Conservation (phyloP, 139 green algal species). For the Chlorella sp. region DNA sequence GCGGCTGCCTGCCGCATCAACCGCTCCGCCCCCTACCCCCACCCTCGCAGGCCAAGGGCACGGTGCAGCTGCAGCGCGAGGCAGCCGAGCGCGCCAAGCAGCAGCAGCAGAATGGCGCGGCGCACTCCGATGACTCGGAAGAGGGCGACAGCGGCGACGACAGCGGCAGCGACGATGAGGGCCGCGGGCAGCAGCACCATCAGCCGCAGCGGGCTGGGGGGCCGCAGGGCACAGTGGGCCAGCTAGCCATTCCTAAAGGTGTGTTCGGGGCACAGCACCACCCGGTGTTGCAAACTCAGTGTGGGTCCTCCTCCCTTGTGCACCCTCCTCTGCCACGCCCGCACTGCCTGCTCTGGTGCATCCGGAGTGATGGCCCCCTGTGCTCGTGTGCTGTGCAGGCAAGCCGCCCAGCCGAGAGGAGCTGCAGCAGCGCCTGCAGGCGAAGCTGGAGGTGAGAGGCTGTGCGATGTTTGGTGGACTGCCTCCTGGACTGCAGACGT, state of each 20-base stretch:
- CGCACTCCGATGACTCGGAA: not conserved
- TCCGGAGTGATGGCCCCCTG: too few relatives aligned
- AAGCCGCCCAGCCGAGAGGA: constrained; percentile 58
- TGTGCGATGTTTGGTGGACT: too few relatives aligned
- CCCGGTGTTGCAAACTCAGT: too few relatives aligned
- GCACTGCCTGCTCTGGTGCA: too few relatives aligned
- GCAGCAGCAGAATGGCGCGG: not conserved
- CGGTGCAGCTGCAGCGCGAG: constrained; percentile 60
- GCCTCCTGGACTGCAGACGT: too few relatives aligned
- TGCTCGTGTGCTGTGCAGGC: constrained; percentile 1
- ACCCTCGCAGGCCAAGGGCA: constrained; percentile 43
- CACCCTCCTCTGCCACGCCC: too few relatives aligned
- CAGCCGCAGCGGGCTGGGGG: not conserved
- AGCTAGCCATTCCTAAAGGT: constrained; percentile 20
- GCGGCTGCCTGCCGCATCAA: too few relatives aligned
- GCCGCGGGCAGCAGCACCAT: constrained; percentile 2
- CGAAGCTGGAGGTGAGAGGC: constrained; percentile 68
- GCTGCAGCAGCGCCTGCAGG: constrained; percentile 67
- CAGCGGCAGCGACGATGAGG: not conserved
- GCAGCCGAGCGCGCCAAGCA: constrained; percentile 3
- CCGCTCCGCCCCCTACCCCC: too few relatives aligned
- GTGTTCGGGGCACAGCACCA: too few relatives aligned
- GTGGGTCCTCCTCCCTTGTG: too few relatives aligned
- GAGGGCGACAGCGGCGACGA: not conserved
- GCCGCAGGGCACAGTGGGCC: constrained; percentile 16